A percentile compares a stretch with the other conserved stretches of the same genome.
phyloP scores from a whole-genome alignment of 306 rosid species.

The Begonia peltatifolia region DNA sequence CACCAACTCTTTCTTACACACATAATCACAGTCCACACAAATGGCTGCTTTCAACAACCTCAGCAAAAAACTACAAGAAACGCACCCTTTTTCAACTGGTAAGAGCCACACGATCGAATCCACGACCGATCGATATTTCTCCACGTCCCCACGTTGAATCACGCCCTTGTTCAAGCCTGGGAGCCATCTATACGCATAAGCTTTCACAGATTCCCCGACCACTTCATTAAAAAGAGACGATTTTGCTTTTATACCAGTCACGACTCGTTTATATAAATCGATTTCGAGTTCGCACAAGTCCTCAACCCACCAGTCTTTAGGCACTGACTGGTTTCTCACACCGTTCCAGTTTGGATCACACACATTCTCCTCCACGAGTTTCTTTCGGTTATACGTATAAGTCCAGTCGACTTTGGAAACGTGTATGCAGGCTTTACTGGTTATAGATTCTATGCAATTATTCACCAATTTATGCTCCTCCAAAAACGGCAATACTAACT shows the following conservation, averaged over 20 bases:
- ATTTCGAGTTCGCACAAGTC: slow-evolving; percentile 90
- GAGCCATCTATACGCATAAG: slow-evolving; percentile 65
- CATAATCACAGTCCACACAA: slow-evolving; percentile 39
- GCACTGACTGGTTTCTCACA: slow-evolving; percentile 53
- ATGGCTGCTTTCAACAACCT: slow-evolving; percentile 66
- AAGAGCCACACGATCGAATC: slow-evolving; percentile 61
- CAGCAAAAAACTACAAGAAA: slow-evolving; percentile 70
- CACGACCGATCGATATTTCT: slow-evolving; percentile 35
- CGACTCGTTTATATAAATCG: slow-evolving; percentile 55
- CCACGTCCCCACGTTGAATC: slow-evolving; percentile 39
- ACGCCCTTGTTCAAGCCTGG: slow-evolving; percentile 77
- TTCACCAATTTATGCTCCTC: slow-evolving; percentile 69
- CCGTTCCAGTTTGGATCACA: slow-evolving; percentile 43
- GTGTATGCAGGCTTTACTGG: slow-evolving; percentile 67
- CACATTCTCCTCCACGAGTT: slow-evolving; percentile 70
- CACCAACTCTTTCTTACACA: slow-evolving; percentile 40
- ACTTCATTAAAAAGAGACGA: slow-evolving; percentile 43
- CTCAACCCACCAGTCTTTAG: slow-evolving; percentile 98
- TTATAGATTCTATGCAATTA: slow-evolving; percentile 59
- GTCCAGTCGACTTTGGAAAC: slow-evolving; percentile 90
- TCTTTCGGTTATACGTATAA: slow-evolving; percentile 73
- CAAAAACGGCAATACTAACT: slow-evolving; percentile 40
- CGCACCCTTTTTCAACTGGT: slow-evolving; percentile 67
- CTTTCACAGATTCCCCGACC: slow-evolving; percentile 86
- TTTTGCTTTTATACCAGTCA: slow-evolving; percentile 41